phyloP scores from a whole-genome alignment of 768 basidiomycete genomes.

The Termitomyces eurrhizus region DNA sequence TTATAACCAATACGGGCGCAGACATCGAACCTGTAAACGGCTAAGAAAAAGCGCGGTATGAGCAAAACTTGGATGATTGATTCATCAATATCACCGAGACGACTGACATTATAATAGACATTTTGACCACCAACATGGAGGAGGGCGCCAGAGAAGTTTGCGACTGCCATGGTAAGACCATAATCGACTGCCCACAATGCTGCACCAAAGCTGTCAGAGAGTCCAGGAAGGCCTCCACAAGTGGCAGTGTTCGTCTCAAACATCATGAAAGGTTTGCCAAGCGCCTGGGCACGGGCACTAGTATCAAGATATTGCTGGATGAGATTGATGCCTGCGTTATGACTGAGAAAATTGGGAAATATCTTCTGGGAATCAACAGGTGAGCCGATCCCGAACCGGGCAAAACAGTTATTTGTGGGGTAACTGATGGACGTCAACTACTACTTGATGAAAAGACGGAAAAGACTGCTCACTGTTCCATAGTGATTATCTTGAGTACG shows the following conservation, averaged over 20 bases:
- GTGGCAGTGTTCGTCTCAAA: constrained; percentile 69
- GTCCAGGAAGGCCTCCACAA: constrained; percentile 65
- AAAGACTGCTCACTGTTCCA: constrained; percentile 45
- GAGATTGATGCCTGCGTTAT: constrained; percentile 46
- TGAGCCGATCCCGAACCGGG: constrained; percentile 40
- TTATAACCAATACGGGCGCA: not conserved
- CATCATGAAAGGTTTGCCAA: constrained; percentile 54
- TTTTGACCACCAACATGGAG: constrained; percentile 65
- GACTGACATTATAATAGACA: constrained; percentile 61
- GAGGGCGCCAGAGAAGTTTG: constrained; percentile 52
- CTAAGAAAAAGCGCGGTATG: constrained; percentile 34
- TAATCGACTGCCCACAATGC: constrained; percentile 68
- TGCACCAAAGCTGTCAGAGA: constrained; percentile 59
- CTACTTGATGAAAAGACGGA: not conserved
- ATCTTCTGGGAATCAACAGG: constrained; percentile 38
- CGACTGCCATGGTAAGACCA: constrained; percentile 56
- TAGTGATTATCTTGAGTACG: constrained; percentile 40
- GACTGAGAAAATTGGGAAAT: constrained; percentile 59
- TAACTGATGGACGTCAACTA: constrained; percentile 30
- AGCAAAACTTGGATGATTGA: not conserved
- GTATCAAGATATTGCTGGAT: constrained; percentile 49
- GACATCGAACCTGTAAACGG: constrained; percentile 49
- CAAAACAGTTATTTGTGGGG: constrained; percentile 58
- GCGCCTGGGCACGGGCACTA: constrained; percentile 38
- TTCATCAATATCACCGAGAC: not conserved